Evolutionary conservation across 305 asterid genomes (phyloP), one percentile per base, ranked within the genome.

Genomic region (Fraxinus platypoda): DNA sequence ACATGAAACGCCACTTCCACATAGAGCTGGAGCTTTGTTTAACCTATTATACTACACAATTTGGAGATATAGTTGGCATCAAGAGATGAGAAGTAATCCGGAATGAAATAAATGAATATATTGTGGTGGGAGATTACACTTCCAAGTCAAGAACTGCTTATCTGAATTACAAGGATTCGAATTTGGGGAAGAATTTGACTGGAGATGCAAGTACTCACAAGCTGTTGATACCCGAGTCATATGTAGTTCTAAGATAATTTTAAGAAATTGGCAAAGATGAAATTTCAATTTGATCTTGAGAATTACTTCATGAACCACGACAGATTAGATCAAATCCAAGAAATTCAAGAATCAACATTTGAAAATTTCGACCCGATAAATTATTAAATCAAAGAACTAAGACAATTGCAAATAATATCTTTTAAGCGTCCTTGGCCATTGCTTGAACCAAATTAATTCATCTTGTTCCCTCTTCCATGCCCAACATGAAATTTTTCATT

Each of bases 211-310:
- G 76, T 83, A 85, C 71, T 4, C 49, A 12, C 30, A 87, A 81
- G 78, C 87, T 21, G 30, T 17, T 13, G 38, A 6, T 57, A 17
- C 41, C 6, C 82, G 86, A 86, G 90, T 15, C 66, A 31, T 9
- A 77, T 75, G 82, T 87, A 87, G 49, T 87, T 82, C 74, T 81
- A 81, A n/a, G 74, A 54, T 9, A 87, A 83, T 31, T 84, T 87
- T 62, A 66, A 85, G 52, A 76, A 77, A n/a, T 68, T 84, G 38
- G 87, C 83, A 17, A 34, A 74, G 71, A 77, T 81, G 38, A 87
- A 84, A 70, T 78, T 62, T 25, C 72, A 46, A 62, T 80, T 75
- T 8, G 90, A 87, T 59, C 33, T 31, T 31, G 0, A 31, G 33
- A 31, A 31, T 21, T 86, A 64, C 37, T 86, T 86, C 64, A 86